Evolutionary conservation across 495 filamentous ascomycete species (phyloP).

Genomic region (Friedmanniomyces simplex): DNA sequence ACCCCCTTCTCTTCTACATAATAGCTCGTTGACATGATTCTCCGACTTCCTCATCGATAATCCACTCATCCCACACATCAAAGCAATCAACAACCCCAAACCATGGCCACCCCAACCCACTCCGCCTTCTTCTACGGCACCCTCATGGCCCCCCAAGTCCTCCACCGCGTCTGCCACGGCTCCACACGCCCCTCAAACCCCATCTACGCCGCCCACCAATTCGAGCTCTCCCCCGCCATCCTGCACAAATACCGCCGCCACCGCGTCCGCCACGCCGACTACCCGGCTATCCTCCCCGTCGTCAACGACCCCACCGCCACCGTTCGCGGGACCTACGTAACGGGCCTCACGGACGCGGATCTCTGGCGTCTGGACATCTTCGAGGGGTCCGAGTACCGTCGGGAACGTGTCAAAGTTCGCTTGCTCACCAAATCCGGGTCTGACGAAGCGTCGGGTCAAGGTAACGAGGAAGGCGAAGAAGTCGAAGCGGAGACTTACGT

Average conservation of each 20-base stretch:
- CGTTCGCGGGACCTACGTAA: slow-evolving; percentile 74
- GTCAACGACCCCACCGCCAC: slow-evolving; percentile 35
- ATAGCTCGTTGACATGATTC: too few species aligned
- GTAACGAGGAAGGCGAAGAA: slow-evolving; percentile 43
- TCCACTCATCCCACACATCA: too few species aligned
- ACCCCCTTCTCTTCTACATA: too few species aligned
- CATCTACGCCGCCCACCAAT: slow-evolving; percentile 40
- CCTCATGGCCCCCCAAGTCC: slow-evolving; percentile 71
- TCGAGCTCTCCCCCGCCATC: slow-evolving; percentile 62
- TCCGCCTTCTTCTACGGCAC: slow-evolving; percentile 59
- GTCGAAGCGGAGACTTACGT: slow-evolving; percentile 69
- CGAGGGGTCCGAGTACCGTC: slow-evolving; percentile 67
- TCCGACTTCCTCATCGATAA: too few species aligned
- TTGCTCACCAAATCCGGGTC: slow-evolving; percentile 30
- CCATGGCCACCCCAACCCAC: not conserved
- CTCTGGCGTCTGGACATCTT: slow-evolving; percentile 69
- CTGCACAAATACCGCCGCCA: slow-evolving; percentile 63
- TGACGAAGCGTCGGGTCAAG: slow-evolving; percentile 30
- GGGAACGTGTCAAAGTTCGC: slow-evolving; percentile 42
- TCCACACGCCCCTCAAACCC: slow-evolving; percentile 31
- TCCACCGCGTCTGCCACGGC: slow-evolving; percentile 73
- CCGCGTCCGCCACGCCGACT: slow-evolving; percentile 58
- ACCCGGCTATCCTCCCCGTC: slow-evolving; percentile 74
- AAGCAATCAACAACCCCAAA: not conserved
- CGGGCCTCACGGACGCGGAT: slow-evolving; percentile 68